Evolutionary conservation across 2,329 filamentous ascomycete species (phyloP).

Genomic region (Cordyceps cicadae): DNA sequence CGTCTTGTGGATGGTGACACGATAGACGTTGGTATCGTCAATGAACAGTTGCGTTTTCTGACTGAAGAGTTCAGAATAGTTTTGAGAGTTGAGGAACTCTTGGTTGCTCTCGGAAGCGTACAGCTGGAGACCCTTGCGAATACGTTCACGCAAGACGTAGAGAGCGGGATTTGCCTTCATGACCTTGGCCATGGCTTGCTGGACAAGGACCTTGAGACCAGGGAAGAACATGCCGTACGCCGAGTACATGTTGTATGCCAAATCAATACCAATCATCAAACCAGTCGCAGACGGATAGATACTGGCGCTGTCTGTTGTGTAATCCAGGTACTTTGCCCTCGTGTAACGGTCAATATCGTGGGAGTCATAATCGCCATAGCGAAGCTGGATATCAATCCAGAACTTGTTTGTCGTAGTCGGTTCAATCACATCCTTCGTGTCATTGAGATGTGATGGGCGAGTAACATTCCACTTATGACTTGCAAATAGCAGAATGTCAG

Average conservation of each 20-base stretch:
- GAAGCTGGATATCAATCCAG: constrained; percentile 94
- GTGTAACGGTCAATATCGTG: constrained; percentile 98
- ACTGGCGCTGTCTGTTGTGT: constrained; percentile 97
- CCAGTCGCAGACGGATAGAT: constrained; percentile 97
- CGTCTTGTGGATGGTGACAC: constrained; percentile 98
- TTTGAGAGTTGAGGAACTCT: constrained; percentile 98
- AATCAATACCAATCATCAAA: constrained; percentile 94
- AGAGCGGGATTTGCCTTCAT: constrained; percentile 99
- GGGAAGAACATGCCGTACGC: constrained; percentile 99
- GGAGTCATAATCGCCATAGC: constrained; percentile 97
- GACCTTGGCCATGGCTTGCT: constrained; percentile 98
- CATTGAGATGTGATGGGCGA: constrained; percentile 82
- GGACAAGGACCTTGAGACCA: constrained; percentile 85
- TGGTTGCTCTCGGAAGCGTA: constrained; percentile 99
- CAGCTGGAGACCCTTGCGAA: constrained; percentile 92
- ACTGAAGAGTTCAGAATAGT: constrained; percentile 98
- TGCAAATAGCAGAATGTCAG: constrained; percentile 92
- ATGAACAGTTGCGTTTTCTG: constrained; percentile 99
- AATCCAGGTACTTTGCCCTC: constrained; percentile 95
- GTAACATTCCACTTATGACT: constrained; percentile 99
- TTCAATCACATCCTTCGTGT: constrained; percentile 93
- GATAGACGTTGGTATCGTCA: constrained; percentile 98
- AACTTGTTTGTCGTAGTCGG: constrained; percentile 96
- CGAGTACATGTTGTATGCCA: constrained; percentile 97
- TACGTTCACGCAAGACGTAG: constrained; percentile 94